Evolutionary conservation across 2,329 filamentous ascomycete genomes (phyloP), one percentile per base, ranked within the genome.

Genomic region (Pestalotiopsis sp.): DNA sequence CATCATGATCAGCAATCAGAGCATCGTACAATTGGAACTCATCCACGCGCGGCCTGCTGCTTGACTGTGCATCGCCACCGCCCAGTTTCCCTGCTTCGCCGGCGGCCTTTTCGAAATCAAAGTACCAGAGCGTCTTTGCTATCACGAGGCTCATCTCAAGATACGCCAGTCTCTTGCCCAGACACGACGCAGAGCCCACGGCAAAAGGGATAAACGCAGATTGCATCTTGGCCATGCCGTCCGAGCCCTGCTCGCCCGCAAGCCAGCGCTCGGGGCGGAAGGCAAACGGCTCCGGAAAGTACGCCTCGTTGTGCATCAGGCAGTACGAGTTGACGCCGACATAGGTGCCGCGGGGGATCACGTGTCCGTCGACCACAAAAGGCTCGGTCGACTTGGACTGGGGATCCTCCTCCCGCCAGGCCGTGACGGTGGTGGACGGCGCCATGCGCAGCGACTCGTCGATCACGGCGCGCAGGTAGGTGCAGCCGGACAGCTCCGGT

Each of bases 121-220:
- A 70, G 36, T 72, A 71, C 66, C 59, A 71, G 13, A 75, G 64
- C 17, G 71, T 68, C 65, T 71, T 72, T 1, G 73, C 73, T 59
- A 74, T 58, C 2, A 68, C 69, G 13, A 75, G 68, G 61, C 70
- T 71, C n/a, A 45, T 31, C 62, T 73, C 70, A 17, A 73, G 68
- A 45, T 73, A 68, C 2, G 75, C 75, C 52, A 77, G 70, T 4
- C 66, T 68, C 63, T 78, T 79, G 1, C 79, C 80, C 20, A 78
- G 73, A 62, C 81, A 83, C 27, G 72, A 73, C 20, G 79, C 72
- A 1, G 79, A 76, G 0, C 81, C 81, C 0, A 78, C 68, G 5
- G 75, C 77, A 66, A 83, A 82, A 1, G 81, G 77, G 9, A 68
- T 64, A 40, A 72, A 75, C 75, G 75, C 20, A 9, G 56, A 20